Evolutionary conservation across 352 stramenopile genomes (phyloP), one percentile per base, ranked within the genome.

Genomic region (Globisporangium barbulae): DNA sequence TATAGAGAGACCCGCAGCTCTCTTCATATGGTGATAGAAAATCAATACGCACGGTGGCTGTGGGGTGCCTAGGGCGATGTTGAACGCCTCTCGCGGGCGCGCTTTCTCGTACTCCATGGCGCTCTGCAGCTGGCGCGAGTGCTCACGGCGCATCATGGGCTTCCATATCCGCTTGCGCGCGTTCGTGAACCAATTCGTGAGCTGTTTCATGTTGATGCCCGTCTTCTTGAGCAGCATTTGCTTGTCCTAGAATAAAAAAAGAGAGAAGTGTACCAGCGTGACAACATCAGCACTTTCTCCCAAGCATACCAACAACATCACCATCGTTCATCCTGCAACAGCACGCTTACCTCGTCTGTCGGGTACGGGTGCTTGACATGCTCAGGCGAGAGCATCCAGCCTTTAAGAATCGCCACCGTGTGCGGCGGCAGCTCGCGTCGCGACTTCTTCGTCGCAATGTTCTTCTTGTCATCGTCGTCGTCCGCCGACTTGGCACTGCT

Each of bases 111-210:
- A 88, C 64, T 92, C 83, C 58, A 90, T 83, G 3, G 77, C 81
- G 12, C 65, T 89, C 64, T 93, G 83, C 37, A 94, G 48, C 66
- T 94, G 83, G 0, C 82, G 79, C 49, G 85, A 91, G 71, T 93
- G 83, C 56, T 94, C 82, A 22, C 85, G 83, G 7, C 83, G 81
- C 84, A 93, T 95, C 84, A 95, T 93, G 50, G 88, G 88, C 55
- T 94, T 94, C 88, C 88, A 96, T 56, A 96, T 93, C 53, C 88
- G 85, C 60, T 96, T 96, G 42, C 88, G 81, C 1, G 85, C 87
- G 68, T 96, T 96, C 12, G 88, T 96, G 60, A 96, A 95, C 88
- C 88, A 96, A 57, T 96, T 94, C 3, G 88, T 96, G 50, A 96
- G 83, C 73, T 96, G 88, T 71, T 94, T 95, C 87, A 95, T 94